phyloP scores from a whole-genome alignment of 192 early-diverging fungal species.

The Allomyces macrogynus region DNA sequence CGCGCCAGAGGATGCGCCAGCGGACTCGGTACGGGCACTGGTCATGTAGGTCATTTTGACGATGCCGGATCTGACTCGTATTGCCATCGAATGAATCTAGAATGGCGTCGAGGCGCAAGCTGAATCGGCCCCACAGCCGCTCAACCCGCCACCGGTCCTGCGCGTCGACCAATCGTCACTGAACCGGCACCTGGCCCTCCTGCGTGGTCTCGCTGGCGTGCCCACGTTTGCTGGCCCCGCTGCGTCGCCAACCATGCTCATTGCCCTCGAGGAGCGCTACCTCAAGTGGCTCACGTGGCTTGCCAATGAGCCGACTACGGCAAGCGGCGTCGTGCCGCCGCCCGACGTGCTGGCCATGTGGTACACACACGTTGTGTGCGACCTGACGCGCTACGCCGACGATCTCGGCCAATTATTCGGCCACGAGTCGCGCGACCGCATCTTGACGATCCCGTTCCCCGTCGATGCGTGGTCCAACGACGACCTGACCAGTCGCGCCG shows the following conservation, averaged over 20 bases:
- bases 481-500: too few species aligned
- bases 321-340: not conserved
- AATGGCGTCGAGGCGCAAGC: too few species aligned
- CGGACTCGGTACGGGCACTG: too few species aligned
- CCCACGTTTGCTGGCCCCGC: not conserved
- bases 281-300: not conserved
- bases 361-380: not conserved
- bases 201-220: too few species aligned
- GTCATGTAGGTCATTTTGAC: too few species aligned
- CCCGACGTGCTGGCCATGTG: not conserved
- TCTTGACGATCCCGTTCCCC: not conserved
- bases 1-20: too few species aligned
- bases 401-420: not conserved
- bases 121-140: not conserved
- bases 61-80: too few species aligned
- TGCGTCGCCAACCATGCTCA: not conserved
- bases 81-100: too few species aligned
- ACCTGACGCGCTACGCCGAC: slow-evolving; percentile 1
- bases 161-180: too few species aligned
- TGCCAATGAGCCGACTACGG: not conserved
- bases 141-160: not conserved
- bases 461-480: not conserved
- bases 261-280: not conserved
- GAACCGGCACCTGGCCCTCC: too few species aligned
- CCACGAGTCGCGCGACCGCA: not conserved